Conservation (phyloP, 305 asterid genomes). For the Salvia sclarea region DNA sequence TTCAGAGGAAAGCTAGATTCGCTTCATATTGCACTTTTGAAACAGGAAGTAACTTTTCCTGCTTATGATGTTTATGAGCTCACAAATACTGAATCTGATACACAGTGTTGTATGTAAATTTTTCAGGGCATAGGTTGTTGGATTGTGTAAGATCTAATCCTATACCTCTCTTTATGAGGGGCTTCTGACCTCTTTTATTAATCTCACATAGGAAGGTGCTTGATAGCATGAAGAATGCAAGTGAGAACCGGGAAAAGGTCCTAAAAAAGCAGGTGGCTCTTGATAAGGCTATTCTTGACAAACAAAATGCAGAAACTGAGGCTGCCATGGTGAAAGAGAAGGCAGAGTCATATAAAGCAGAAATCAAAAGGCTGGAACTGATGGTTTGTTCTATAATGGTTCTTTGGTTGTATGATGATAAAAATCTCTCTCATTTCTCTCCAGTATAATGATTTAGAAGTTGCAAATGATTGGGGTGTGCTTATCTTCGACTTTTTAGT, state of each 20-base stretch:
- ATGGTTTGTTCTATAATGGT: constrained; percentile 53
- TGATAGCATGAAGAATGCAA: constrained; percentile 72
- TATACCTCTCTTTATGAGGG: constrained; percentile 21
- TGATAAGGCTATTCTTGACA: constrained; percentile 65
- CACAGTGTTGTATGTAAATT: background rate
- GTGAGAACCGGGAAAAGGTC: constrained; percentile 66
- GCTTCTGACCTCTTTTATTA: constrained; percentile 33
- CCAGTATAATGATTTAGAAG: constrained; percentile 17
- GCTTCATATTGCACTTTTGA: constrained; percentile 28
- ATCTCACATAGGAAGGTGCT: constrained; percentile 62
- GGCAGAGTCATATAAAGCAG: constrained; percentile 60
- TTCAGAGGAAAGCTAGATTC: constrained; percentile 20
- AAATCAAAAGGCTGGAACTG: constrained; percentile 70
- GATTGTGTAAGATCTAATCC: constrained; percentile 23
- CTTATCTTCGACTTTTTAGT: background rate
- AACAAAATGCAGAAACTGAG: constrained; percentile 74
- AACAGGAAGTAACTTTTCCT: constrained; percentile 12
- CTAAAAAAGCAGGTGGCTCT: constrained; percentile 73
- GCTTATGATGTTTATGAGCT: constrained; percentile 7
- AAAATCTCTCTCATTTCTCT: constrained; percentile 13
- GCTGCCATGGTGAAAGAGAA: constrained; percentile 63
- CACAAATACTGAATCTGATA: constrained; percentile 10
- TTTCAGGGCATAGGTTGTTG: constrained; percentile 28
- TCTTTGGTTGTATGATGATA: constrained; percentile 29
- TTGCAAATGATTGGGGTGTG: constrained; percentile 10